These are phyloP conservation scores for Hericium alpestre DNA, from an alignment of 768 basidiomycete genomes.

Conservation along the genomic window DNA sequence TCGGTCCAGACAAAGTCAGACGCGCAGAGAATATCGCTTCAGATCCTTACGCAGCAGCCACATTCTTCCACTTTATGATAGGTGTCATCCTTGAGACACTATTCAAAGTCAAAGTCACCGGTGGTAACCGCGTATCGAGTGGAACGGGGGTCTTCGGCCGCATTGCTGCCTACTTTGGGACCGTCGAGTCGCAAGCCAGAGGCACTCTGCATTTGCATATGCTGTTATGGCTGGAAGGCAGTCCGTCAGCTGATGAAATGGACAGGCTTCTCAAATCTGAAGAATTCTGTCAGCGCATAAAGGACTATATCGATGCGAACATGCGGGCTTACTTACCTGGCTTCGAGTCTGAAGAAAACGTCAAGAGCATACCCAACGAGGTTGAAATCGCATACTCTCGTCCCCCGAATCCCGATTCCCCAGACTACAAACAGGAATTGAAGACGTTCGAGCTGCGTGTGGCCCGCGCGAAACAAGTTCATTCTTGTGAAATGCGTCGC, in stretches of 20 bases:
- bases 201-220: conserved; percentile 33
- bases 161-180: conserved; percentile 25
- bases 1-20: conserved; percentile 17
- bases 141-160: conserved; percentile 27
- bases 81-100: conserved; percentile 20
- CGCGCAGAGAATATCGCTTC: conserved; percentile 21
- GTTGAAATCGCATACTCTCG: conserved; percentile 19
- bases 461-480: conserved; percentile 12
- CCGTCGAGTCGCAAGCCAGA: conserved; percentile 31
- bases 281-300: conserved; percentile 20
- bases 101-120: conserved; percentile 9
- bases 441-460: not conserved
- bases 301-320: conserved; percentile 20
- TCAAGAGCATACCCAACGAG: not conserved
- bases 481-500: conserved; percentile 10
- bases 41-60: conserved; percentile 32
- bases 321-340: conserved; percentile 23
- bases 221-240: conserved; percentile 26
- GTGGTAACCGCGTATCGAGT: not conserved
- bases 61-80: conserved; percentile 31
- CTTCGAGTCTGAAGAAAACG: not conserved
- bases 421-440: conserved; percentile 13
- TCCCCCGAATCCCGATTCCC: conserved; percentile 22
- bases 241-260: conserved; percentile 24
- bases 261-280: conserved; percentile 14